Evolutionary conservation across 768 basidiomycete species (phyloP).

Genomic region (Boletus coccyginus): DNA sequence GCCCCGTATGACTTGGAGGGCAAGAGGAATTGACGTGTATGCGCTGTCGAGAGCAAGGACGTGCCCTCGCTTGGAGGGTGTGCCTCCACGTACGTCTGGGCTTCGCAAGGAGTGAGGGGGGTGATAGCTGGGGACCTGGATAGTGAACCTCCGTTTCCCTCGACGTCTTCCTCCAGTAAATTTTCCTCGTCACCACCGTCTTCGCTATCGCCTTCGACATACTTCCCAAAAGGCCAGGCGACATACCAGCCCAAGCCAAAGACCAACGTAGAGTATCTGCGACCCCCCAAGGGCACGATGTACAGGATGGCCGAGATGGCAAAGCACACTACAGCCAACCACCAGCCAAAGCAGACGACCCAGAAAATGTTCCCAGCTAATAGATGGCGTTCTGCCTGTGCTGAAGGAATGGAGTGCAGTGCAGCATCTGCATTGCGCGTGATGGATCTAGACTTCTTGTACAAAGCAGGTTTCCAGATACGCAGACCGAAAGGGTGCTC

Average conservation of each 20-base stretch:
- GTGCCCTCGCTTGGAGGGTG: slow-evolving; percentile 44
- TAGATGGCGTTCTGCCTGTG: slow-evolving; percentile 89
- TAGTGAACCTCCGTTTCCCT: slow-evolving; percentile 28
- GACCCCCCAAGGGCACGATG: slow-evolving; percentile 76
- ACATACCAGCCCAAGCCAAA: slow-evolving; percentile 96
- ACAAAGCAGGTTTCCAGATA: slow-evolving; percentile 99
- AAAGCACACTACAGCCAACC: slow-evolving; percentile 77
- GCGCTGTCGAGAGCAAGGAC: slow-evolving; percentile 37
- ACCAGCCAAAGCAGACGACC: slow-evolving; percentile 89
- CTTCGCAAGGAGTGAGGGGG: slow-evolving; percentile 33
- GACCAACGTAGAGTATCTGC: slow-evolving; percentile 79
- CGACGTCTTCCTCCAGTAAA: slow-evolving; percentile 21
- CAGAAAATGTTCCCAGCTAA: slow-evolving; percentile 94
- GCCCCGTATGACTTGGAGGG: slow-evolving; percentile 73
- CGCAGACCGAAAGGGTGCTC: slow-evolving; percentile 98
- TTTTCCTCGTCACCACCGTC: slow-evolving; percentile 41
- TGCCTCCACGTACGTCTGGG: slow-evolving; percentile 9
- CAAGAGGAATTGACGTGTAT: slow-evolving; percentile 32
- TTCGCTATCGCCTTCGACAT: slow-evolving; percentile 80
- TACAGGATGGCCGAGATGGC: slow-evolving; percentile 64
- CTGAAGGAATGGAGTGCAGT: slow-evolving; percentile 88
- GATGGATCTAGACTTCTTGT: slow-evolving; percentile 96
- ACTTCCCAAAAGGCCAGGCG: slow-evolving; percentile 98
- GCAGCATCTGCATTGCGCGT: slow-evolving; percentile 95
- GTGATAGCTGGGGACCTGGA: slow-evolving; percentile 46